Percentiles rank a stretch among this genome's conserved stretches.
These are phyloP conservation scores for Kalanchoe fedtschenkoi DNA, from an alignment of 164 flowering plant species.

Conservation along the genomic window DNA sequence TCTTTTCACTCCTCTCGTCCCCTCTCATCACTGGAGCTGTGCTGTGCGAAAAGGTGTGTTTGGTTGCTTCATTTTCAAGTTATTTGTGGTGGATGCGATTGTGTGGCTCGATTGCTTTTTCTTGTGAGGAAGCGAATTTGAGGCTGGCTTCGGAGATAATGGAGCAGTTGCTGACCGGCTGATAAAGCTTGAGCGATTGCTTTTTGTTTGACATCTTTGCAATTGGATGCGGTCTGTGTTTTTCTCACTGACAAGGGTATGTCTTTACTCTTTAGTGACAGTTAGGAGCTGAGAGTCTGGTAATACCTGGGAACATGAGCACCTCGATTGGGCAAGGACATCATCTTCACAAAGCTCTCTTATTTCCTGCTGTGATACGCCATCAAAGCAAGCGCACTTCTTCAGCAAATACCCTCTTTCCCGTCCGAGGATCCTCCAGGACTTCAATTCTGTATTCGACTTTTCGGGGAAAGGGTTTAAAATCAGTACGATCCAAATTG, in stretches of 20 bases:
- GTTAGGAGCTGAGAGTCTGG: conserved; percentile 8
- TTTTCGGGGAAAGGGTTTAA: conserved; percentile 24
- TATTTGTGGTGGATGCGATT: not conserved
- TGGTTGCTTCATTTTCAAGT: not conserved
- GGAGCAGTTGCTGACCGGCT: no score
- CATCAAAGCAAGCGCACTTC: conserved; percentile 35
- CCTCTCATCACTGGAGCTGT: no score
- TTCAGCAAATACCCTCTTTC: conserved; percentile 31
- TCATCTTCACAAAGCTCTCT: conserved; percentile 34
- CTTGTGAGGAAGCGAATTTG: not conserved
- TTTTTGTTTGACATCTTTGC: not conserved
- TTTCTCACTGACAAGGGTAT: not conserved
- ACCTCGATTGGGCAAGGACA: conserved; percentile 41
- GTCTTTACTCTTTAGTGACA: conserved; percentile 7
- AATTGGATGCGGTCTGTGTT: not conserved
- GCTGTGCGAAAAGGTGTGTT: no score
- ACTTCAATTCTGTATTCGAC: conserved; percentile 21
- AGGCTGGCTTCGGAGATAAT: not conserved
- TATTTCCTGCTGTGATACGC: conserved; percentile 27
- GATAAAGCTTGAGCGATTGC: not conserved
- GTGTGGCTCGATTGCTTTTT: not conserved
- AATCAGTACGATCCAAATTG: conserved; percentile 13
- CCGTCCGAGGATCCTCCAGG: conserved; percentile 25
- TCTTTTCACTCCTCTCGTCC: no score
- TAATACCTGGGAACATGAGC: conserved; percentile 45